These are phyloP conservation scores for Zasmidium cellare DNA, from an alignment of 2,329 filamentous ascomycete species.

Conservation along the genomic window DNA sequence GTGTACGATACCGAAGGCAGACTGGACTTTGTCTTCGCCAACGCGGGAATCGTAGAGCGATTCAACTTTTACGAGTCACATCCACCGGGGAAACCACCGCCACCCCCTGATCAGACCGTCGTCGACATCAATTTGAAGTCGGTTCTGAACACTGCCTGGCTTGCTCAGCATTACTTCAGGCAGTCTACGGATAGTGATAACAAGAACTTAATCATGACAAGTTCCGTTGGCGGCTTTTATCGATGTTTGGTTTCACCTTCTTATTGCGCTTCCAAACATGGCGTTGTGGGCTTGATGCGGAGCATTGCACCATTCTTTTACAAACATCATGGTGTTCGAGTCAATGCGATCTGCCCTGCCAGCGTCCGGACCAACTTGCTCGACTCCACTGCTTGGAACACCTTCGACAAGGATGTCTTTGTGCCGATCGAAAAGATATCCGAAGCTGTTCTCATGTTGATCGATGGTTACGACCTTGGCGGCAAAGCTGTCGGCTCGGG, in stretches of 20 bases:
- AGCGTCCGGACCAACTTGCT: slow-evolving; percentile 40
- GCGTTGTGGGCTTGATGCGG: slow-evolving; percentile 54
- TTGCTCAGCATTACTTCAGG: slow-evolving; percentile 49
- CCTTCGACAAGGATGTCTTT: slow-evolving; percentile 35
- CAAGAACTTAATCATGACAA: slow-evolving; percentile 55
- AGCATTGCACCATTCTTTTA: slow-evolving; percentile 40
- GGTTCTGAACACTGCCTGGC: slow-evolving; percentile 40
- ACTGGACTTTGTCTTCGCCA: slow-evolving; percentile 52
- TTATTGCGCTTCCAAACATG: slow-evolving; percentile 58
- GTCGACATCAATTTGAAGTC: slow-evolving; percentile 44
- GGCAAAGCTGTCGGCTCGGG: slow-evolving; percentile 11
- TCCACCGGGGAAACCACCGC: slow-evolving; percentile 14
- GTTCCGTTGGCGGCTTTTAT: slow-evolving; percentile 32
- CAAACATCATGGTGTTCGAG: slow-evolving; percentile 46
- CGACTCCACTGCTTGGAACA: slow-evolving; percentile 34
- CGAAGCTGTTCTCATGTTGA: slow-evolving; percentile 29
- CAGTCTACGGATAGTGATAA: slow-evolving; percentile 24
- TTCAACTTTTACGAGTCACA: slow-evolving; percentile 35
- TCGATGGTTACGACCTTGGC: slow-evolving; percentile 30
- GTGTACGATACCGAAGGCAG: slow-evolving; percentile 35
- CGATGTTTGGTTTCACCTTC: slow-evolving; percentile 51
- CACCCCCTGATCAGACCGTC: slow-evolving; percentile 37
- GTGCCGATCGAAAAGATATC: slow-evolving; percentile 37
- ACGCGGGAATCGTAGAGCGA: slow-evolving; percentile 55
- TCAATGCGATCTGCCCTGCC: slow-evolving; percentile 51